Conservation (phyloP, 78 protist genomes). For the Dictyostelium firmibasis region DNA sequence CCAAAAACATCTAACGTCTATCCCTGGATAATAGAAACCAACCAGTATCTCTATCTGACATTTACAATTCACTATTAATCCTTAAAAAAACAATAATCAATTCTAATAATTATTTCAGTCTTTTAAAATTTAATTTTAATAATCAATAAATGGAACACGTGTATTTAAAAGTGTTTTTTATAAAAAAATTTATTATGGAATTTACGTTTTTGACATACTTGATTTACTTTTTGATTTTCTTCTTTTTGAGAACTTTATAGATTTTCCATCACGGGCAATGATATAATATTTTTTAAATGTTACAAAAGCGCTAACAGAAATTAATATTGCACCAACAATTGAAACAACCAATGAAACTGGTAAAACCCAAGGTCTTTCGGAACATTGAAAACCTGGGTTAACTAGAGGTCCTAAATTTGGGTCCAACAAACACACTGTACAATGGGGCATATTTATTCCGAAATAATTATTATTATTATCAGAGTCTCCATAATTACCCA, state of each 20-base stretch:
- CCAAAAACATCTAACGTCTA: too few relatives aligned
- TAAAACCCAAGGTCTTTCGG: not conserved
- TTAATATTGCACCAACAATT: not conserved
- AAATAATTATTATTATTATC: not conserved
- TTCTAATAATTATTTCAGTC: too few relatives aligned
- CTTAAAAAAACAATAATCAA: too few relatives aligned
- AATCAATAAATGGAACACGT: too few relatives aligned
- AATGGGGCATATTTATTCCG: conserved; percentile 14
- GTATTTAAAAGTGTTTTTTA: too few relatives aligned
- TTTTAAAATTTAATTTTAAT: too few relatives aligned
- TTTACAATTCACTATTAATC: too few relatives aligned
- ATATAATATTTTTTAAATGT: not conserved
- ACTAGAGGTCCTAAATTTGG: not conserved
- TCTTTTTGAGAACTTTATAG: too few relatives aligned
- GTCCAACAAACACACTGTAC: not conserved
- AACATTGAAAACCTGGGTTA: not conserved
- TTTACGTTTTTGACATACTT: not conserved
- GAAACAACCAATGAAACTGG: not conserved
- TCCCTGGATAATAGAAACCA: too few relatives aligned
- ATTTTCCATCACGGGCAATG: not conserved
- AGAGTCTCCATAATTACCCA: not conserved
- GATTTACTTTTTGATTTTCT: not conserved
- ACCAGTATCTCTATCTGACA: too few relatives aligned
- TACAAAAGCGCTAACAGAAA: not conserved
- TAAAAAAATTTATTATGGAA: too few relatives aligned